Percentiles rank a stretch among this genome's conserved stretches.
phyloP scores from a whole-genome alignment of 208 protist species.

The Wallacemonas rigidus region DNA sequence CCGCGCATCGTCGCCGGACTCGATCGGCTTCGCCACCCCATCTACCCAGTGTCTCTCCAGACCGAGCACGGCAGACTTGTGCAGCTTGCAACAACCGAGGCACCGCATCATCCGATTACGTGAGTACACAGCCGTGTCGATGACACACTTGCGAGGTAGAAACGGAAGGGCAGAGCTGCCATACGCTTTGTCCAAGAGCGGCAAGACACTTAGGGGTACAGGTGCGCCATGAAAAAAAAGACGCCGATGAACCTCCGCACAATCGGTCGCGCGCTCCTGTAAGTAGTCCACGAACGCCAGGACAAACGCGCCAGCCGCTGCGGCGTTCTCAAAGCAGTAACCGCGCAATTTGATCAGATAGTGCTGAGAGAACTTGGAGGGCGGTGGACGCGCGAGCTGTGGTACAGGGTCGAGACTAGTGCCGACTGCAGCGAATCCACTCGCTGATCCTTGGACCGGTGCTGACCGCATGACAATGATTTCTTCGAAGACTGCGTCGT shows the following conservation, averaged over 20 bases:
- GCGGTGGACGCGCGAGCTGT: background rate
- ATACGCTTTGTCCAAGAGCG: conserved; percentile 17
- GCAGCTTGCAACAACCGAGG: conserved; percentile 77
- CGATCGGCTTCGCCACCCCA: background rate
- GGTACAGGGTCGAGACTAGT: too few relatives aligned
- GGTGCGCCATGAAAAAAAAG: conserved; percentile 75
- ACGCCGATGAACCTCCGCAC: conserved; percentile 39
- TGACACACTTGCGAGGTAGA: conserved; percentile 58
- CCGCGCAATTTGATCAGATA: conserved; percentile 68
- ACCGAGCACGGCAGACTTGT: conserved; percentile 47
- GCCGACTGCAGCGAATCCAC: too few relatives aligned
- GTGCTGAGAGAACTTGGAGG: conserved; percentile 85
- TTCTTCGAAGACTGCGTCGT: conserved; percentile 21
- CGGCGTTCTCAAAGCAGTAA: conserved; percentile 51
- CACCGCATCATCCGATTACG: conserved; percentile 84
- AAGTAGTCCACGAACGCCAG: conserved; percentile 59
- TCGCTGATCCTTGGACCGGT: conserved; percentile 1
- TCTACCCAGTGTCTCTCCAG: conserved; percentile 20
- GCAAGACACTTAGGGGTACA: conserved; percentile 23
- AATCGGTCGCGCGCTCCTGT: conserved; percentile 18
- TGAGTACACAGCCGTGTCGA: conserved; percentile 83
- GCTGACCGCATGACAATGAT: conserved; percentile 59
- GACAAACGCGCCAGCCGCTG: conserved; percentile 59
- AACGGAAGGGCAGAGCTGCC: conserved; percentile 44
- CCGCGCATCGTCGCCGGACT: background rate